Percentiles rank a stretch among this genome's conserved stretches.
Conservation (phyloP, 441 rosid species). For the Jatropha podagrica region DNA sequence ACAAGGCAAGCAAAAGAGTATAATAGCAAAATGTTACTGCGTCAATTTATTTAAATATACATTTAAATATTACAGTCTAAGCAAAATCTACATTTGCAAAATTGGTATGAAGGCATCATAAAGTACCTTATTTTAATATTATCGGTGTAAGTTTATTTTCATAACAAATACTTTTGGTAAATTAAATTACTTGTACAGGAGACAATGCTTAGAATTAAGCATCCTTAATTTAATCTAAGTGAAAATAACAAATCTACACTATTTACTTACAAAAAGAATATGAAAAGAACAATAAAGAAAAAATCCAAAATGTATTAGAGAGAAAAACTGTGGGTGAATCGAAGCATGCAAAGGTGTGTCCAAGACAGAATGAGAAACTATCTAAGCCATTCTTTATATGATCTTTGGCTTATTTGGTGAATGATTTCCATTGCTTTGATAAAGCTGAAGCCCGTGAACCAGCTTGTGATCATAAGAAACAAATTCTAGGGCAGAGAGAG, state of each 20-base stretch:
- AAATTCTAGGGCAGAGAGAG: not conserved
- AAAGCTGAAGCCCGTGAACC: constrained; percentile 10
- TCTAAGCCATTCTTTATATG: not conserved
- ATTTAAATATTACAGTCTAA: not conserved
- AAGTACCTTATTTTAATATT: not conserved
- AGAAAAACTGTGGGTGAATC: not conserved
- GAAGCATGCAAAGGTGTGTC: not conserved
- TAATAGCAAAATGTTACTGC: constrained; percentile 2
- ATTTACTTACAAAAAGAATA: not conserved
- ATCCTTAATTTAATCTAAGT: not conserved
- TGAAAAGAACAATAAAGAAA: not conserved
- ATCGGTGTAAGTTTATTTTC: not conserved
- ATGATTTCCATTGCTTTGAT: not conserved
- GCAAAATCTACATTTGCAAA: constrained; percentile 6
- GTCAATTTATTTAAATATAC: not conserved
- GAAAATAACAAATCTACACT: not conserved
- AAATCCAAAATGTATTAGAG: not conserved
- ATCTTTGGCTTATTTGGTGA: not conserved
- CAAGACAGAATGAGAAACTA: not conserved
- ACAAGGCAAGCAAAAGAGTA: constrained; percentile 11
- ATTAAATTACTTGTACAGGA: not conserved
- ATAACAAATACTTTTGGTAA: not conserved
- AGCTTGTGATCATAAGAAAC: not conserved
- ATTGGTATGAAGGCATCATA: not conserved
- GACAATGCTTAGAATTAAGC: not conserved